Evolutionary conservation across 345 rosid genomes (phyloP).

Genomic region (Zanthoxylum bungeanum): DNA sequence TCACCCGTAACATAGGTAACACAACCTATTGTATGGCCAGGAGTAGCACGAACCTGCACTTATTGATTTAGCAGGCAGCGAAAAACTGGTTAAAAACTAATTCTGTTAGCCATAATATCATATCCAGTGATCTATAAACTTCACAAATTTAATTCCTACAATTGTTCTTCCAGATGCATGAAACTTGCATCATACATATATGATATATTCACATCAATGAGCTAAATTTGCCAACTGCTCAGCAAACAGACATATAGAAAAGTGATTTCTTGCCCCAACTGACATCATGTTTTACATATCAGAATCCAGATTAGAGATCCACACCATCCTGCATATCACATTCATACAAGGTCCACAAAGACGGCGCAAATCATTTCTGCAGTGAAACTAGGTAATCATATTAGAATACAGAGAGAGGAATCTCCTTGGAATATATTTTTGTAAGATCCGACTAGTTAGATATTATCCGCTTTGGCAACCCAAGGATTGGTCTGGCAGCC

Average conservation of each 20-base stretch:
- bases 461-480: too few species aligned
- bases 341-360: neutral
- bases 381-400: neutral
- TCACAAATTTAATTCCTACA: neutral
- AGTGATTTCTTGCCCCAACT: neutral
- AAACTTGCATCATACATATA: neutral
- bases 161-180: neutral
- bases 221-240: neutral
- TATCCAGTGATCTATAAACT: neutral
- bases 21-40: slow-evolving; percentile 94
- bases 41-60: slow-evolving; percentile 77
- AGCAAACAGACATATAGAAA: neutral
- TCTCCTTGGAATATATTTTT: neutral
- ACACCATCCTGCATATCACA: neutral
- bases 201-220: neutral
- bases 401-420: neutral
- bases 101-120: neutral
- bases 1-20: slow-evolving; percentile 91
- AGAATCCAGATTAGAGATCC: slow-evolving; percentile 1
- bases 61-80: neutral
- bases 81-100: neutral
- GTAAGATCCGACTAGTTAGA: too few species aligned
- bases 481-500: too few species aligned
- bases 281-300: neutral
- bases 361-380: neutral